Conservation (phyloP, 2,329 filamentous ascomycete species). For the Apiospora kogelbergensis region DNA sequence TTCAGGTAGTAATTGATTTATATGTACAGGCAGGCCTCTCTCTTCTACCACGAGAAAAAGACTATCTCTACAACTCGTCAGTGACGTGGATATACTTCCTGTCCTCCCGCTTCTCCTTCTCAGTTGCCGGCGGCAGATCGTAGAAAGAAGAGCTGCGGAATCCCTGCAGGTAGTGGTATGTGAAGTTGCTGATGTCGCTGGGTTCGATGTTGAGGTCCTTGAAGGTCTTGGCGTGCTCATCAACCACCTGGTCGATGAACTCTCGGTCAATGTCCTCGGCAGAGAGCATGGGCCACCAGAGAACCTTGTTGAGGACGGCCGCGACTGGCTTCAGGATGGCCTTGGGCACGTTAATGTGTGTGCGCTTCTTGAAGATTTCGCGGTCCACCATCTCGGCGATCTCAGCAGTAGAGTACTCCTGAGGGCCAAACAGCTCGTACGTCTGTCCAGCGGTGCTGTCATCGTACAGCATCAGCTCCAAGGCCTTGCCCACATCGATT, state of each 20-base stretch:
- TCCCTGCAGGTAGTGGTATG: slow-evolving; percentile 92
- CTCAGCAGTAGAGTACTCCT: slow-evolving; percentile 85
- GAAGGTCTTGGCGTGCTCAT: slow-evolving; percentile 90
- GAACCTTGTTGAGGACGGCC: slow-evolving; percentile 70
- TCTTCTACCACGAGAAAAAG: slow-evolving; percentile 12
- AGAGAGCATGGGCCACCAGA: slow-evolving; percentile 84
- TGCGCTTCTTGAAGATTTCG: slow-evolving; percentile 87
- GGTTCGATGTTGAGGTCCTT: slow-evolving; percentile 90
- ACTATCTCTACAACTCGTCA: slow-evolving; percentile 69
- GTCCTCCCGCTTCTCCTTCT: slow-evolving; percentile 91
- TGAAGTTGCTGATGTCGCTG: slow-evolving; percentile 80
- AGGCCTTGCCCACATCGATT: slow-evolving; percentile 84
- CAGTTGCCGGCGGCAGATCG: slow-evolving; percentile 90
- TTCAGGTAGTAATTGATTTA: slow-evolving; percentile 4
- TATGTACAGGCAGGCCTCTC: slow-evolving; percentile 35
- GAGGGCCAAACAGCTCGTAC: slow-evolving; percentile 91
- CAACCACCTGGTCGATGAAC: slow-evolving; percentile 90
- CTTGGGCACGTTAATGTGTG: slow-evolving; percentile 91
- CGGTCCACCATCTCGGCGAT: slow-evolving; percentile 85
- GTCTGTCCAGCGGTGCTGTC: slow-evolving; percentile 89
- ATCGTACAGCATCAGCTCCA: slow-evolving; percentile 88
- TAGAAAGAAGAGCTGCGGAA: slow-evolving; percentile 88
- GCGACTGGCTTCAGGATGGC: slow-evolving; percentile 73
- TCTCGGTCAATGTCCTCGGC: slow-evolving; percentile 88
- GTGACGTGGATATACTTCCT: slow-evolving; percentile 95